Conservation (phyloP, 139 green algal genomes). For the Auxenochlorella pyrenoidosa region DNA sequence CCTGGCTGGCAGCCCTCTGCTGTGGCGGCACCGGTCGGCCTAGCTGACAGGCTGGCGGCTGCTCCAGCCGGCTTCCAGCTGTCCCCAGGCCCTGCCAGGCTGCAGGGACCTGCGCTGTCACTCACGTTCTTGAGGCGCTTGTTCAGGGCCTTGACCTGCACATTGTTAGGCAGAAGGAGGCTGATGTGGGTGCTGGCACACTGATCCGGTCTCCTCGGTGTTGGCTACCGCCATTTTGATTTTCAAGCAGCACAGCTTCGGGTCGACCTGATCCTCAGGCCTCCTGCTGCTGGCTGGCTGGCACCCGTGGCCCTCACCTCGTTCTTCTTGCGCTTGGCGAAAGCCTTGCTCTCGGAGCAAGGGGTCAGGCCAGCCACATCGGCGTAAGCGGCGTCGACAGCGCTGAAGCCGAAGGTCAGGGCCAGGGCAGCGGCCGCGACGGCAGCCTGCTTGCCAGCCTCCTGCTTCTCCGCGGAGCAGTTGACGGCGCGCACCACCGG, state of each 20-base stretch:
- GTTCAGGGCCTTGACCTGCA: slow-evolving; percentile 38
- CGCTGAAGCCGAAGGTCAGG: slow-evolving; percentile 65
- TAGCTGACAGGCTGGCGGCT: not conserved
- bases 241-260: not conserved
- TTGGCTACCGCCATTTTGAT: not conserved
- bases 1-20: too few species aligned
- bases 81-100: not conserved
- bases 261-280: not conserved
- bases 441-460: slow-evolving; percentile 53
- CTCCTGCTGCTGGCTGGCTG: not conserved
- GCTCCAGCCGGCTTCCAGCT: not conserved
- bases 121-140: slow-evolving; percentile 38
- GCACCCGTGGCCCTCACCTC: slow-evolving; percentile 69
- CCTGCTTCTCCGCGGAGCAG: slow-evolving; percentile 46
- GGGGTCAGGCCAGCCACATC: slow-evolving; percentile 84
- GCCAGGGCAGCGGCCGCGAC: slow-evolving; percentile 77
- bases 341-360: slow-evolving; percentile 96
- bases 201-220: too few species aligned
- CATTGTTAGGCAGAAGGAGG: not conserved
- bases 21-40: not conserved
- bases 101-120: not conserved
- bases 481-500: slow-evolving; percentile 25
- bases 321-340: slow-evolving; percentile 94
- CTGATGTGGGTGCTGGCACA: not conserved
- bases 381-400: slow-evolving; percentile 85